Evolutionary conservation across 176 grass and related monocot genomes (phyloP), one percentile per base, ranked within the genome.

Genomic region (Chloris gayana): DNA sequence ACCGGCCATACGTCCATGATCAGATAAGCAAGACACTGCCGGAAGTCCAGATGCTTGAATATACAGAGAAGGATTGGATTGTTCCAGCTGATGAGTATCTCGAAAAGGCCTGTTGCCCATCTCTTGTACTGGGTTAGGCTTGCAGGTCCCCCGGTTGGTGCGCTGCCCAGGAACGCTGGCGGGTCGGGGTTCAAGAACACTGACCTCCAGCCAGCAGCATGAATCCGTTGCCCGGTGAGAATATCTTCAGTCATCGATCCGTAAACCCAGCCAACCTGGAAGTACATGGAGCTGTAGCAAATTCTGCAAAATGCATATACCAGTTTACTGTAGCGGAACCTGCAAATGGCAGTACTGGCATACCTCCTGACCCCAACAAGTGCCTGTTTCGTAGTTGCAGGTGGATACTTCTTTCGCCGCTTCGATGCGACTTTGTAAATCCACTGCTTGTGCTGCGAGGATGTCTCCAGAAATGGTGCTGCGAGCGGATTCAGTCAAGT

Each of bases 61-160:
- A 87, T 70, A 7, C 30, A 17, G 7, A 11, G 7, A 1, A 93
- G 35, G 29, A 87, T 9, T 0, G 91, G 87, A 67, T 60, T 85
- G 4, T 72, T 77, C 30, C 29, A 22, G 56, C 81, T 75, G 0
- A 87, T 4, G 31, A 87, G 27, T 8, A 93, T 79, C 87, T 89
- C 84, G 0, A 82, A 56, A 12, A 74, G 73, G 4, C 91, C 91
- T 6, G 77, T 89, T 6, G 84, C 84, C 87, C 91, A 93, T 22
- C 91, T 89, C 76, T 93, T 93, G 60, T 65, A 73, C 42, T 93
- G 91, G 5, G 72, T 84, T 7, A 89, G 26, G 67, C 72, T 74
- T 7, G 77, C 87, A 1, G 81, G 87, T 2, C 91, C 87, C 0
- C 80, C 80, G 0, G 73, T 81, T 3, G 81, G 87, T 0, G 87